These are phyloP conservation scores for Amaranthus cruentus DNA, from an alignment of 148 eudicot genomes.

Conservation along the genomic window DNA sequence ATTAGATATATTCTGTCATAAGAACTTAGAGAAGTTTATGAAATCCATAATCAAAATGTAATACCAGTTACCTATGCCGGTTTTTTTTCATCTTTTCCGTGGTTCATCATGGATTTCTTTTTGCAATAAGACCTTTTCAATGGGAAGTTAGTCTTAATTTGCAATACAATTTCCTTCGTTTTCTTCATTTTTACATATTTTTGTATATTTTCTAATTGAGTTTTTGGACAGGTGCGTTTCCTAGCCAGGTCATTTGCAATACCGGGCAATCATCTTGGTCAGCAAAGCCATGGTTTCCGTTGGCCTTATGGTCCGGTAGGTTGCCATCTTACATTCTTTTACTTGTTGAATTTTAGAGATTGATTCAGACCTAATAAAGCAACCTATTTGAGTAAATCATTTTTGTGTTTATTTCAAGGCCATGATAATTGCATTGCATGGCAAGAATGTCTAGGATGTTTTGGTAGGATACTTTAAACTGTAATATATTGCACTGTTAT, in stretches of 20 bases:
- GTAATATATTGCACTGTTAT: background rate
- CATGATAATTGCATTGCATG: background rate
- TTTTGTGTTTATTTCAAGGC: background rate
- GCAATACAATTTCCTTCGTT: background rate
- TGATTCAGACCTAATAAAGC: background rate
- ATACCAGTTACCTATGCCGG: background rate
- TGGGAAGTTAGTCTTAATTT: background rate
- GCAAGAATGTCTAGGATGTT: background rate
- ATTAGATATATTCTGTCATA: conserved; percentile 1
- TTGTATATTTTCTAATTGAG: background rate
- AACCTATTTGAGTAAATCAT: background rate
- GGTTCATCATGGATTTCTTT: background rate
- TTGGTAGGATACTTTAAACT: background rate
- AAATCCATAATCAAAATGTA: background rate
- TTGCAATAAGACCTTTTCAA: background rate
- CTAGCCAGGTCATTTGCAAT: conserved; percentile 93
- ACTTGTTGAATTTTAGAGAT: background rate
- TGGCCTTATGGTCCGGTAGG: conserved; percentile 99
- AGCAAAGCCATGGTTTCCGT: conserved; percentile 97
- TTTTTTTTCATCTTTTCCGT: background rate
- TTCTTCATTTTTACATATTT: conserved; percentile 2
- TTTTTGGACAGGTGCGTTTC: conserved; percentile 77
- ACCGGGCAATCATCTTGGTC: conserved; percentile 99
- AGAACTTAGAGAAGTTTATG: background rate
- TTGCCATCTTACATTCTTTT: conserved; percentile 7